A percentile compares a stretch with the other conserved stretches of the same genome.
phyloP scores from a whole-genome alignment of 768 basidiomycete genomes.

The Trametes villosa region DNA sequence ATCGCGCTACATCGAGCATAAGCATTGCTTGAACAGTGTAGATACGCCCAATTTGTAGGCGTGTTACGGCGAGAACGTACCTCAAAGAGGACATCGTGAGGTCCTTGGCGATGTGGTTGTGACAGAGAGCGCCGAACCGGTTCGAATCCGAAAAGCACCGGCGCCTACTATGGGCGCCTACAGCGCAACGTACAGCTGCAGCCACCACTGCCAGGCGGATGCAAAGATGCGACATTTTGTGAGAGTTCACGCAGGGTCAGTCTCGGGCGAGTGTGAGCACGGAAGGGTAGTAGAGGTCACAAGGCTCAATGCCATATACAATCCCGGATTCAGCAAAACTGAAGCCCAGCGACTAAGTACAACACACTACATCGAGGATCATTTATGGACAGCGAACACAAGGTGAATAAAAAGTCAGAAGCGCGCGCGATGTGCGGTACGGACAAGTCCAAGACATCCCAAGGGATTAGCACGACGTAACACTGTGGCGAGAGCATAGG shows the following conservation, averaged over 20 bases:
- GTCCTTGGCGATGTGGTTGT: slow-evolving; percentile 17
- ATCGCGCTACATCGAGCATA: slow-evolving; percentile 8
- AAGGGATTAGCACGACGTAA: background rate
- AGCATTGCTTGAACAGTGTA: background rate
- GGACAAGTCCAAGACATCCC: slow-evolving; percentile 19
- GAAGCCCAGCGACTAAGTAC: slow-evolving; percentile 10
- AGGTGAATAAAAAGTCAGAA: slow-evolving; percentile 24
- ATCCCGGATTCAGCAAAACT: slow-evolving; percentile 9
- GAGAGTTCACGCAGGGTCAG: too few species aligned
- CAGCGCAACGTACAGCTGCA: too few species aligned
- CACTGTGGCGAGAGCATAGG: slow-evolving; percentile 1
- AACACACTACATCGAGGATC: slow-evolving; percentile 19
- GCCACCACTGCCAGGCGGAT: too few species aligned
- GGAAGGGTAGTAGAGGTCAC: background rate
- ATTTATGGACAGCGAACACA: slow-evolving; percentile 27
- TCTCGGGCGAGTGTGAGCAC: too few species aligned
- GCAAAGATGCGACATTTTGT: too few species aligned
- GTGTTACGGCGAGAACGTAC: background rate
- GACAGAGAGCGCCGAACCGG: slow-evolving; percentile 24
- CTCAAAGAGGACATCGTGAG: slow-evolving; percentile 16
- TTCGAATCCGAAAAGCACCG: slow-evolving; percentile 11
- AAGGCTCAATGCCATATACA: slow-evolving; percentile 12
- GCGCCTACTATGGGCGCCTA: background rate
- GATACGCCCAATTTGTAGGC: background rate
- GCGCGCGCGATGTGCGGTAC: slow-evolving; percentile 1